Evolutionary conservation across 305 asterid genomes (phyloP).

Genomic region (Lippia alba): DNA sequence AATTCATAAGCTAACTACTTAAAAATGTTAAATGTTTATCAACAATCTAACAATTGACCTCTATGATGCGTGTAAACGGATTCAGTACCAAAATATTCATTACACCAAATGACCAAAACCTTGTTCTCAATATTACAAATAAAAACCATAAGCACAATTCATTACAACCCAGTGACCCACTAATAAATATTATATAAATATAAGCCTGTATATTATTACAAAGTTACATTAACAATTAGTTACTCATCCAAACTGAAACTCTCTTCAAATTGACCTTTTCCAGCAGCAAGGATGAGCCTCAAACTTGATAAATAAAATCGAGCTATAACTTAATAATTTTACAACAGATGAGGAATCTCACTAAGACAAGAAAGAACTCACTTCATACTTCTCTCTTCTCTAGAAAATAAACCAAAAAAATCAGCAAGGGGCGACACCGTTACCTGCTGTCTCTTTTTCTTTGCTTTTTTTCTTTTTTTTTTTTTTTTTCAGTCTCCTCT

Average conservation of each 20-base stretch:
- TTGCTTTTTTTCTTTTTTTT: too few species aligned
- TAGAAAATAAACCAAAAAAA: not conserved
- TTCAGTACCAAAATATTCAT: not conserved
- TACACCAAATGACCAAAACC: not conserved
- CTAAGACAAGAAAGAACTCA: conserved; percentile 19
- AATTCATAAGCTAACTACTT: too few species aligned
- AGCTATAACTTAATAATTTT: conserved; percentile 38
- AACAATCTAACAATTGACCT: too few species aligned
- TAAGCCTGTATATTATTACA: not conserved
- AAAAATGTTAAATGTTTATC: too few species aligned
- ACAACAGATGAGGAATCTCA: conserved; percentile 37
- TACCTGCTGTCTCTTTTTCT: too few species aligned
- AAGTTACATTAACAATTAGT: not conserved
- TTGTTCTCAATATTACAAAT: too few species aligned
- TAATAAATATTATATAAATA: too few species aligned
- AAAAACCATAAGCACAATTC: not conserved
- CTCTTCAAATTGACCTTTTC: not conserved
- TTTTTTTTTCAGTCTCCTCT: conserved; percentile 9
- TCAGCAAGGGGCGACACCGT: not conserved
- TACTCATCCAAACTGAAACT: not conserved
- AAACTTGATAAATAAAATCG: conserved; percentile 6
- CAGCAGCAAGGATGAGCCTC: not conserved
- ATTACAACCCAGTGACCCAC: not conserved
- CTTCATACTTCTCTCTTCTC: conserved; percentile 24
- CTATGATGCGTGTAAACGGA: too few species aligned